phyloP scores from a whole-genome alignment of 257 asterid species.

The Catharanthus roseus region DNA sequence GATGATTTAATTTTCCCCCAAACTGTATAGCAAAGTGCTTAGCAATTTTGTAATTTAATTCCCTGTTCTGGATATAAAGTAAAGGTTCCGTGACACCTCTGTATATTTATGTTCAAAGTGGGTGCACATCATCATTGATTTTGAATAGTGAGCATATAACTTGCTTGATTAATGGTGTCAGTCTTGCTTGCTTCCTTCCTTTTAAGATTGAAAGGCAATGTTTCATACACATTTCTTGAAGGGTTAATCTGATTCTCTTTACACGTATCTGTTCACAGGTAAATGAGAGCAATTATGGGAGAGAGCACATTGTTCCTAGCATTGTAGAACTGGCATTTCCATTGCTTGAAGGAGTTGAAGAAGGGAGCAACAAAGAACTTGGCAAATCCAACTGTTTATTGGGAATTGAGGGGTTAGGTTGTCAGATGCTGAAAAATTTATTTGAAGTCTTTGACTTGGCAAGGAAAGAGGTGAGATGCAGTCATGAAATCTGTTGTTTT shows the following conservation, averaged over 20 bases:
- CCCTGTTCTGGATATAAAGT: not conserved
- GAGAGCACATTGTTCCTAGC: constrained; percentile 81
- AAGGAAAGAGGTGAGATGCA: constrained; percentile 66
- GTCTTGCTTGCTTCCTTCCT: not conserved
- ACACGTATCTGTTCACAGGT: constrained; percentile 33
- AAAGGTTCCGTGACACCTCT: not conserved
- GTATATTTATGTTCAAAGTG: too few species aligned
- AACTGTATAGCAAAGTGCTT: not conserved
- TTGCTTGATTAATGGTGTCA: not conserved
- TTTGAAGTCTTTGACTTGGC: constrained; percentile 86
- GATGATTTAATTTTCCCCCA: not conserved
- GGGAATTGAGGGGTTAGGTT: constrained; percentile 62
- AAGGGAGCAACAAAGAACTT: constrained; percentile 40
- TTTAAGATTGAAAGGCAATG: too few species aligned
- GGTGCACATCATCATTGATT: too few species aligned
- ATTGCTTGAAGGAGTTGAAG: constrained; percentile 73
- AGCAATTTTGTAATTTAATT: not conserved
- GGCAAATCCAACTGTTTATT: constrained; percentile 52
- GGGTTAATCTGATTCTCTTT: not conserved
- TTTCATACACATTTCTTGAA: not conserved
- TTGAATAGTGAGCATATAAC: too few species aligned
- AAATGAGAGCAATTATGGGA: constrained; percentile 66
- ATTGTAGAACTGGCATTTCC: constrained; percentile 73
- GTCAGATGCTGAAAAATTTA: constrained; percentile 69
- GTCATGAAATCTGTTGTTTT: constrained; percentile 4